These are phyloP conservation scores for Hyphodiscus hymeniophilus DNA, from an alignment of 495 filamentous ascomycete species.

Conservation along the genomic window DNA sequence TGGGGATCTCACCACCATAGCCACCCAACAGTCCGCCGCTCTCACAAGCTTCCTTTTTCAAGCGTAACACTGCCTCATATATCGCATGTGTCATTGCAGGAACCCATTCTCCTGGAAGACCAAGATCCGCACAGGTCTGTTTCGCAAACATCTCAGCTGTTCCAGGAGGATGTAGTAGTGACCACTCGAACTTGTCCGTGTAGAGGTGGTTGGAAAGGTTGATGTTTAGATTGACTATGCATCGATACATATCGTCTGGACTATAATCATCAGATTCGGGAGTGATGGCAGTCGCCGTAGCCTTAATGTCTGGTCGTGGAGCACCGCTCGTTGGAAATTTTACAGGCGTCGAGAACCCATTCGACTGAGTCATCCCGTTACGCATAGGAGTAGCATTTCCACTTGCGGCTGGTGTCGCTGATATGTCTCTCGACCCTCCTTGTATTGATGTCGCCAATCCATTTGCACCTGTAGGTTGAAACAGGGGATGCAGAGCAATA, in stretches of 20 bases:
- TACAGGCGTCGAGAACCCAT: slow-evolving; percentile 14
- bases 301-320: slow-evolving; percentile 33
- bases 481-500: slow-evolving; percentile 86
- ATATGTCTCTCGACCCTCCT: slow-evolving; percentile 40
- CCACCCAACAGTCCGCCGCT: slow-evolving; percentile 70
- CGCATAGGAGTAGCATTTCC: slow-evolving; percentile 41
- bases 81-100: slow-evolving; percentile 92
- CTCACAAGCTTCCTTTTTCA: slow-evolving; percentile 95
- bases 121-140: slow-evolving; percentile 84
- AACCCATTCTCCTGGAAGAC: slow-evolving; percentile 86
- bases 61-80: slow-evolving; percentile 84
- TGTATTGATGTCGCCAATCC: slow-evolving; percentile 33
- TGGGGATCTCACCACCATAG: slow-evolving; percentile 75
- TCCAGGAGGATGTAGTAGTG: slow-evolving; percentile 81
- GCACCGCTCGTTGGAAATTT: slow-evolving; percentile 1
- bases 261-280: slow-evolving; percentile 53
- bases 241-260: slow-evolving; percentile 86
- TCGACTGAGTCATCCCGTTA: slow-evolving; percentile 22
- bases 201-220: slow-evolving; percentile 89
- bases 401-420: slow-evolving; percentile 40
- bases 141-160: slow-evolving; percentile 90
- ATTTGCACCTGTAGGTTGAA: slow-evolving; percentile 42
- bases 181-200: slow-evolving; percentile 98
- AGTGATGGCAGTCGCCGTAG: slow-evolving; percentile 41
- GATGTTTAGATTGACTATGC: slow-evolving; percentile 83